A percentile compares a stretch with the other conserved stretches of the same genome.
phyloP scores from a whole-genome alignment of 2,329 filamentous ascomycete species.

The Penicillium olsonii region DNA sequence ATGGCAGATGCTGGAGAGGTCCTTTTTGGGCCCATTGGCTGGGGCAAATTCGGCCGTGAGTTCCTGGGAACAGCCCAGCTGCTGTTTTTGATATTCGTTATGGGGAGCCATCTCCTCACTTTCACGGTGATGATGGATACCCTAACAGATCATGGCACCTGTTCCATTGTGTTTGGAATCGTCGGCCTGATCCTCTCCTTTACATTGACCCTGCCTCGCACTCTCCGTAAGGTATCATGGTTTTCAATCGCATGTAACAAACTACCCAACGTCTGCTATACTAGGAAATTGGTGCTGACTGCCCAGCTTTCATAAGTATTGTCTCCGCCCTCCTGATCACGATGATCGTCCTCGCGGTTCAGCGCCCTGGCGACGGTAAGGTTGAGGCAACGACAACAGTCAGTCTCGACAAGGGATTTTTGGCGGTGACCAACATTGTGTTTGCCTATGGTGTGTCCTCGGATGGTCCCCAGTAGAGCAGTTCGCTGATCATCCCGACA shows the following conservation, averaged over 20 bases:
- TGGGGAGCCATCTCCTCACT: constrained; percentile 67
- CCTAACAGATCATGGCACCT: constrained; percentile 60
- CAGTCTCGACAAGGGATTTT: constrained; percentile 55
- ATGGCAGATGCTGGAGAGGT: constrained; percentile 68
- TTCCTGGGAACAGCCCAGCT: constrained; percentile 61
- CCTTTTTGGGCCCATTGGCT: constrained; percentile 59
- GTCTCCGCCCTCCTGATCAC: constrained; percentile 63
- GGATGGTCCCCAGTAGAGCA: accelerated
- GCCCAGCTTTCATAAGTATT: constrained; percentile 61
- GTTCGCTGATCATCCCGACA: constrained; percentile 26
- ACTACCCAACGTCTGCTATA: background rate
- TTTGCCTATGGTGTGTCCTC: constrained; percentile 61
- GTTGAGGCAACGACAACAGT: constrained; percentile 32
- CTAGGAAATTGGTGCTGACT: background rate
- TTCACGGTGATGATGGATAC: constrained; percentile 67
- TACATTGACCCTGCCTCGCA: constrained; percentile 59
- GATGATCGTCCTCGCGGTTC: constrained; percentile 63
- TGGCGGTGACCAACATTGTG: constrained; percentile 65
- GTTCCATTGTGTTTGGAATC: constrained; percentile 62
- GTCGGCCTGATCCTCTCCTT: constrained; percentile 59
- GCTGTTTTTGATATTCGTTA: constrained; percentile 66
- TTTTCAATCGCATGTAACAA: constrained; percentile 51
- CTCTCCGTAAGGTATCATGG: constrained; percentile 60
- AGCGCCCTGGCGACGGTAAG: constrained; percentile 39
- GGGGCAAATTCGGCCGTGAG: constrained; percentile 59